Percentiles rank a stretch among this genome's conserved stretches.
These are phyloP conservation scores for Gilbertella persicaria DNA, from an alignment of 371 early-diverging fungal genomes.

Conservation along the genomic window DNA sequence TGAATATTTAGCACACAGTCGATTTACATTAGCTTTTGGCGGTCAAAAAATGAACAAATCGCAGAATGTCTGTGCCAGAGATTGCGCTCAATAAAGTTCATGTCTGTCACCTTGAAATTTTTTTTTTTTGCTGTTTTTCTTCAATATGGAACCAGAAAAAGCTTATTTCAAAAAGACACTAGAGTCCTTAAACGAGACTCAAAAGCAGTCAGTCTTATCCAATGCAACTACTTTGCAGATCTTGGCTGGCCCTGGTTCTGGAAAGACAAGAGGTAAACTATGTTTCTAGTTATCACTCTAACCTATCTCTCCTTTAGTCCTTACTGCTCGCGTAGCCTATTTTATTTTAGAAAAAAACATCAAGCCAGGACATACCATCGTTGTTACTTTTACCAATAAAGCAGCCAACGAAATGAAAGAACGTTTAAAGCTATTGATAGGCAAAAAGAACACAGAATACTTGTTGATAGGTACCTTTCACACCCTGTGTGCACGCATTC, in stretches of 20 bases:
- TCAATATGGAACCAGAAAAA: too few relatives aligned
- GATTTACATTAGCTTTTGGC: too few relatives aligned
- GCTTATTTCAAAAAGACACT: neutral
- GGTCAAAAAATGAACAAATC: too few relatives aligned
- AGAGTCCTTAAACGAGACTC: constrained; percentile 25
- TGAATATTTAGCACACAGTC: too few relatives aligned
- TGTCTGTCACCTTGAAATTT: too few relatives aligned
- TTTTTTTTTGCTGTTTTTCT: too few relatives aligned
- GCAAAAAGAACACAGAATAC: constrained; percentile 25
- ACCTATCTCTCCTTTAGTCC: constrained; percentile 20
- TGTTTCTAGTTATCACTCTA: neutral
- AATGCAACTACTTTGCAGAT: constrained; percentile 45
- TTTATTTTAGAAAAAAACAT: constrained; percentile 38
- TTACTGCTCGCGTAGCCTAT: constrained; percentile 46
- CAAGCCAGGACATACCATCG: constrained; percentile 45
- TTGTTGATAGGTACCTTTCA: constrained; percentile 59
- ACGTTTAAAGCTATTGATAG: constrained; percentile 38
- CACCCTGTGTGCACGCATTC: constrained; percentile 49
- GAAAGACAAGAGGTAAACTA: constrained; percentile 58
- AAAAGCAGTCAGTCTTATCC: constrained; percentile 29
- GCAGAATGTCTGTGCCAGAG: too few relatives aligned
- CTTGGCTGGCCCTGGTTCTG: constrained; percentile 66
- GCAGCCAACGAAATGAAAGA: constrained; percentile 63
- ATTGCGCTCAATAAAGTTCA: too few relatives aligned
- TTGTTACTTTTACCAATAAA: constrained; percentile 70